Percentiles rank a stretch among this genome's conserved stretches.
phyloP scores from a whole-genome alignment of 306 rosid genomes.

The Arachis hypogaea region DNA sequence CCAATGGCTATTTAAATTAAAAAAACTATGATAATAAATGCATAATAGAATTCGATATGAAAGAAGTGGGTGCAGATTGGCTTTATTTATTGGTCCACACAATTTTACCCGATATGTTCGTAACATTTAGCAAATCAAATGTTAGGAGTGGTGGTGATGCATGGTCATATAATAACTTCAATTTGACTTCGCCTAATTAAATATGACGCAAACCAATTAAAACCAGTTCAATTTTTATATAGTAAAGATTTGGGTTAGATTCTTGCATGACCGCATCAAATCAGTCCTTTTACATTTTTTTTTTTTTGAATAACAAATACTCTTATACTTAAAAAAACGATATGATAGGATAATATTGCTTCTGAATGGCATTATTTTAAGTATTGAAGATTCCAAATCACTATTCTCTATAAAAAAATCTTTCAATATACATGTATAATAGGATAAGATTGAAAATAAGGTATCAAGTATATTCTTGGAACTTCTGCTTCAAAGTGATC shows the following conservation, averaged over 20 bases:
- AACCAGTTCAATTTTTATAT: too few species aligned
- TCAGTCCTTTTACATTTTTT: neutral
- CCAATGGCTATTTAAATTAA: neutral
- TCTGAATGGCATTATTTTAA: conserved; percentile 21
- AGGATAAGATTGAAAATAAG: too few species aligned
- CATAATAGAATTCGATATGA: neutral
- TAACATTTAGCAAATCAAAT: too few species aligned
- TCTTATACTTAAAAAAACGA: neutral
- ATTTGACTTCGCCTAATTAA: too few species aligned
- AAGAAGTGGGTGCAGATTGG: neutral
- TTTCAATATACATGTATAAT: neutral
- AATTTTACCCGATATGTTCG: neutral
- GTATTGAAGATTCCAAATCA: neutral
- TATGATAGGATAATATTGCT: neutral
- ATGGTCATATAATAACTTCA: too few species aligned
- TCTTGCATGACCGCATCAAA: neutral
- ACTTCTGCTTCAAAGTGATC: too few species aligned
- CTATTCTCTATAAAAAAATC: neutral
- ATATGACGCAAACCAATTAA: too few species aligned
- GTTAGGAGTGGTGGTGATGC: too few species aligned
- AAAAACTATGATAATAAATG: neutral
- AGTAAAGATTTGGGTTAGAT: conserved; percentile 6
- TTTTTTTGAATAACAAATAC: neutral
- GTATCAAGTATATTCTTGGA: too few species aligned
- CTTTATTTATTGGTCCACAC: neutral